phyloP scores from a whole-genome alignment of 805 yeast species.

The Teunomyces atbi region DNA sequence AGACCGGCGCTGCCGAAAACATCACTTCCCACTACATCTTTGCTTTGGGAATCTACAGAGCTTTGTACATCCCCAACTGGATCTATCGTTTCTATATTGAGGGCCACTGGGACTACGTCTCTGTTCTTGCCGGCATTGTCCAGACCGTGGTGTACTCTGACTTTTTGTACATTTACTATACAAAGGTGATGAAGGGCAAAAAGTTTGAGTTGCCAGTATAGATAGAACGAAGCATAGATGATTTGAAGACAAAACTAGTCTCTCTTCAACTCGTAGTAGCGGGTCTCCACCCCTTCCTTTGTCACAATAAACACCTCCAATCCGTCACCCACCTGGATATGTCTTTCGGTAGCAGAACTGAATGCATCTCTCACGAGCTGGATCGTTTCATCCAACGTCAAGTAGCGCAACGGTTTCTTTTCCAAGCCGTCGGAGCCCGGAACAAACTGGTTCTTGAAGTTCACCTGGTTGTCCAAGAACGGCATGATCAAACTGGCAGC shows the following conservation, averaged over 20 bases:
- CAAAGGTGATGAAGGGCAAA: constrained; percentile 71
- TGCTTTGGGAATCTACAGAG: constrained; percentile 87
- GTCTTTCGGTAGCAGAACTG: constrained; percentile 96
- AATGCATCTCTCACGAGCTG: constrained; percentile 91
- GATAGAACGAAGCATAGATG: background rate
- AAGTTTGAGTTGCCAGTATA: constrained; percentile 69
- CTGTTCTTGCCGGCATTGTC: constrained; percentile 75
- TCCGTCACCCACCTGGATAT: constrained; percentile 97
- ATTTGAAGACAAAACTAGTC: constrained; percentile 46
- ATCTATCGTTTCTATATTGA: constrained; percentile 75
- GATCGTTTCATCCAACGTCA: constrained; percentile 81
- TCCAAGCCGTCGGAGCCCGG: constrained; percentile 72
- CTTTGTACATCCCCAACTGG: constrained; percentile 94
- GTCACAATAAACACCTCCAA: constrained; percentile 88
- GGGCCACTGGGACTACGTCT: constrained; percentile 62
- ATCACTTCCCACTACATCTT: constrained; percentile 91
- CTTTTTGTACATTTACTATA: constrained; percentile 90
- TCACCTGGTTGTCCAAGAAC: constrained; percentile 94
- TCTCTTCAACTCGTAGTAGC: constrained; percentile 81
- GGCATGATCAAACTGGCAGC: constrained; percentile 97
- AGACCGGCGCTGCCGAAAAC: constrained; percentile 83
- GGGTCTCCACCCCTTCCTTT: constrained; percentile 86
- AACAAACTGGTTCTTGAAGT: constrained; percentile 83
- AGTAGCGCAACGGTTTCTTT: constrained; percentile 59
- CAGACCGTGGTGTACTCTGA: constrained; percentile 92